Conservation (phyloP, 1,139 yeast species). For the Taphrina sp. region DNA sequence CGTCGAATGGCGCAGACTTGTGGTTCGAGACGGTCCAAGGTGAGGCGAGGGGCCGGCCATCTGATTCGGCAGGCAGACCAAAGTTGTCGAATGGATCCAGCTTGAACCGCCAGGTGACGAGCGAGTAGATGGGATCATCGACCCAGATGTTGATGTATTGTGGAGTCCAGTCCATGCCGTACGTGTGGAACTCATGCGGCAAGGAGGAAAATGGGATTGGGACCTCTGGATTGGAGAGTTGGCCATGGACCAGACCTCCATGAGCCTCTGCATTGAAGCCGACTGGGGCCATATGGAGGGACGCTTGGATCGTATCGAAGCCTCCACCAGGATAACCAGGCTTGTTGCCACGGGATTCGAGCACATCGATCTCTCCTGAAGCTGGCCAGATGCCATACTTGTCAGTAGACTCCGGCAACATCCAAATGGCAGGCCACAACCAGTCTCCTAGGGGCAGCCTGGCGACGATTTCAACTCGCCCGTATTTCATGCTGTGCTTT, state of each 20-base stretch:
- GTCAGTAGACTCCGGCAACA: slow-evolving; percentile 34
- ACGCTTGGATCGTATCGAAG: slow-evolving; percentile 21
- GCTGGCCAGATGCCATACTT: slow-evolving; percentile 38
- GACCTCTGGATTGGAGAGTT: slow-evolving; percentile 3
- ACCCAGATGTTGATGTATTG: slow-evolving; percentile 35
- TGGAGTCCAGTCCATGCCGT: slow-evolving; percentile 37
- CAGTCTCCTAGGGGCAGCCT: slow-evolving; percentile 37
- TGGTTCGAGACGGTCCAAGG: slow-evolving; percentile 31
- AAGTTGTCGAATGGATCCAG: slow-evolving; percentile 28
- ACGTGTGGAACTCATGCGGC: slow-evolving; percentile 35
- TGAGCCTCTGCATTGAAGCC: background rate
- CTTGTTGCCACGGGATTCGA: slow-evolving; percentile 37
- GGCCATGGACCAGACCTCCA: slow-evolving; percentile 34
- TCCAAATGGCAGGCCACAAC: slow-evolving; percentile 39
- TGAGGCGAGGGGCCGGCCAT: slow-evolving; percentile 32
- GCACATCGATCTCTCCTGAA: slow-evolving; percentile 38
- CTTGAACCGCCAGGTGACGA: slow-evolving; percentile 33
- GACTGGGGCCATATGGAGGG: slow-evolving; percentile 29
- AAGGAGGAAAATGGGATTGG: slow-evolving; percentile 16
- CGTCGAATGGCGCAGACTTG: slow-evolving; percentile 37
- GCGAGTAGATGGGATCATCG: slow-evolving; percentile 36
- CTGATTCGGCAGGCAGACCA: slow-evolving; percentile 32
- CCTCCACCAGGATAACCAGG: slow-evolving; percentile 34
- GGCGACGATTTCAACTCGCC: slow-evolving; percentile 36
- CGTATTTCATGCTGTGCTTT: slow-evolving; percentile 34